These are phyloP conservation scores for Colletotrichum tamarilloi DNA, from an alignment of 2,329 filamentous ascomycete genomes.

Conservation along the genomic window DNA sequence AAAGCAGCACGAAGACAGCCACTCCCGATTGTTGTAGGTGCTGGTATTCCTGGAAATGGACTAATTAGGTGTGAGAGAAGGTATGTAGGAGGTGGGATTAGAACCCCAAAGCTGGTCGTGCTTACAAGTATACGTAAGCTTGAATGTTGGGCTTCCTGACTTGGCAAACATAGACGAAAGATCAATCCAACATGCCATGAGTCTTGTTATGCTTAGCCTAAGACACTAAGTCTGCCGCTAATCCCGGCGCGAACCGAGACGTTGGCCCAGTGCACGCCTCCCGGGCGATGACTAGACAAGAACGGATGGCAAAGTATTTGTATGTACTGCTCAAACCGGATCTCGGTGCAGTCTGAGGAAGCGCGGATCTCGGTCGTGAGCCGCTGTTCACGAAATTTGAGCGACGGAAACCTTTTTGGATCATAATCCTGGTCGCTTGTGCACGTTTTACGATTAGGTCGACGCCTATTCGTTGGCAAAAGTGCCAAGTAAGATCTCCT, in stretches of 20 bases:
- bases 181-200: background rate
- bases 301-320: background rate
- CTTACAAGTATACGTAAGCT: background rate
- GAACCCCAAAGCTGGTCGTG: background rate
- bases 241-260: constrained; percentile 5
- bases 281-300: background rate
- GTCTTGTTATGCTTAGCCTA: background rate
- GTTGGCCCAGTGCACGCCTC: background rate
- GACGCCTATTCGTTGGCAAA: background rate
- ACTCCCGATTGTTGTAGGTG: background rate
- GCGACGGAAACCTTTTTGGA: background rate
- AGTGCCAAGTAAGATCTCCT: background rate
- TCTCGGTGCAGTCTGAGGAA: background rate
- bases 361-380: background rate
- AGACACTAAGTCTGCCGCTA: background rate
- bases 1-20: background rate
- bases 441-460: background rate
- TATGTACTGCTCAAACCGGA: background rate
- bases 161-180: background rate
- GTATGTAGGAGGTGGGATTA: background rate
- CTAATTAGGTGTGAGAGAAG: background rate
- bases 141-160: background rate
- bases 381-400: background rate
- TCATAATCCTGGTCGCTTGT: background rate
- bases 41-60: background rate